Base-by-base conservation (phyloP, 2,329 filamentous ascomycete species). In the Mycocentrospora acerina region DNA sequence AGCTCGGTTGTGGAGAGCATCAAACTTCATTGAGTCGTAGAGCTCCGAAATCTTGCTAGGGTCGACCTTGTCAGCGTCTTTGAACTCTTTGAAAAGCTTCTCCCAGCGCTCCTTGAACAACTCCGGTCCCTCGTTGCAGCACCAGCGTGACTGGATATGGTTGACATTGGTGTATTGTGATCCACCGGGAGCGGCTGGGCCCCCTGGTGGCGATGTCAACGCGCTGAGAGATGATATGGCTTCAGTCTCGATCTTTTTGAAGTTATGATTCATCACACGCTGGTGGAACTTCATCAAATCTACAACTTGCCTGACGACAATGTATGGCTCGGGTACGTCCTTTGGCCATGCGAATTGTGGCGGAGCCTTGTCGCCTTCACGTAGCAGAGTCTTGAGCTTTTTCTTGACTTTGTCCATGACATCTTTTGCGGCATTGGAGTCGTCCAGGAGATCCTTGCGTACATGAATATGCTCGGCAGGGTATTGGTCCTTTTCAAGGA, bases 361-460 rank as follows among this genome's bases (percentile, higher is more conserved):
- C 8, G 93, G 93, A 1, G 91, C 88, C 60, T 93, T 87, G 46
- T 90, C 88, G n/a, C 91, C 93, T 66, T 95, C 88, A 19, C 93
- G 83, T 41, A 98, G 71, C 14, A 98, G 77, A 1, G 88, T 85
- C 72, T 98, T 98, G 18, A 98, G 79, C 81, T 95, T 96, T 80
- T 98, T 98, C 78, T 98, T 98, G 39, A 98, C 93, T 70, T 95
- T 96, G 71, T 98, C 94, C 87, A 96, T 98, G 60, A 95, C 90
- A 64, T 98, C 93, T 67, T 98, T 98, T 41, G 93, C 93, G 4
- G 93, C 93, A 66, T 98, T 98, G 0, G 90, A 97, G 64, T 98
- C 93, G 64, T 98, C 93, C 3, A 98, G 74, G 6, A 98, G 78
- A 68, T 97, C 90, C 64, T 98, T 98, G 36, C 93, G 84, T 40